Evolutionary conservation across 2,329 filamentous ascomycete genomes (phyloP), one percentile per base, ranked within the genome.

Genomic region (Diplodia seriata): DNA sequence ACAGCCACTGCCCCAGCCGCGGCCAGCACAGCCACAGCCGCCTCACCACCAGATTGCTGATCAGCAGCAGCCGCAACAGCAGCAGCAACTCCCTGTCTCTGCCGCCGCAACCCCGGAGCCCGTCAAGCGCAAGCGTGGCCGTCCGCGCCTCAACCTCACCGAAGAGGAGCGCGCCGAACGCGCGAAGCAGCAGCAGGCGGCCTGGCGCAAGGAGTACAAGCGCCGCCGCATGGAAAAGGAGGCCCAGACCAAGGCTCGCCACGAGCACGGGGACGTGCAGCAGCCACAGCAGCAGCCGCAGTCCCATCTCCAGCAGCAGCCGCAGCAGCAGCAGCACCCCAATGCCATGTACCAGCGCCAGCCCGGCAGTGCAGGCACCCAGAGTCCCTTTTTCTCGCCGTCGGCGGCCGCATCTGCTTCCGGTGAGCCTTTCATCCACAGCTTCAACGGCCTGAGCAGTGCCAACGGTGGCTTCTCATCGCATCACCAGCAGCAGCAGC

Each of bases 161-260:
- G 66, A 67, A 18, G 55, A 61, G 55, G 66, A 67, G 66, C 66
- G 66, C 36, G 36, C 66, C 33, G 54, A 57, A 29, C 55, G 66
- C 12, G 55, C 66, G 12, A 57, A 57, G 29, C 54, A 67, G 50
- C 66, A 67, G 49, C 66, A 67, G 29, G 66, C 66, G 38, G 55
- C 55, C 20, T 67, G 66, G 66, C 66, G 66, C 55, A 49, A 47
- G 33, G 66, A 67, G 56, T 50, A 67, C 49, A 59, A 61, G 49
- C 55, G 56, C 26, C 55, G 55, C 33, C 47, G 47, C 26, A 20
- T 33, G 43, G 55, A 62, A 29, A 51, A 56, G 0, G 70, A 76
- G 4, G 81, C 83, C 2, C 89, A 89, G 0, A 81, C 85, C 43
- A 75, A 80, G 14, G 85, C 81, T 0, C 92, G 90, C 90, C 81